A percentile compares a stretch with the other conserved stretches of the same genome.
Conservation (phyloP, 1,284 basidiomycete species). For the Moesziomyces aphidis region DNA sequence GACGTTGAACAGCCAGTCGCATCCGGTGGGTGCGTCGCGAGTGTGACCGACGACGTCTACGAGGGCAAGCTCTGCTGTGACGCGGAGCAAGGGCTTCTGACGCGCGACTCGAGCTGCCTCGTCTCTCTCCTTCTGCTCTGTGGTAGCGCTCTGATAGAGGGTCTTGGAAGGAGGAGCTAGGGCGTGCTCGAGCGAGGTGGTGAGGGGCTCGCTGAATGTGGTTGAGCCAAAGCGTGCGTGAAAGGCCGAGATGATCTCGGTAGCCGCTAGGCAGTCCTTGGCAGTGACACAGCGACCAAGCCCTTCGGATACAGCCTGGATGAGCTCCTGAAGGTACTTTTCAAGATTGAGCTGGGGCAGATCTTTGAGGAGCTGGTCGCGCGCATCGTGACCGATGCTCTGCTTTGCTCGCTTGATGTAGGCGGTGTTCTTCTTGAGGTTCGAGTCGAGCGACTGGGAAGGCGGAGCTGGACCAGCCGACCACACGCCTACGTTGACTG, state of each 20-base stretch:
- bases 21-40: constrained; percentile 11
- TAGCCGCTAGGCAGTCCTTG: constrained; percentile 86
- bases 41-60: constrained; percentile 74
- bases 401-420: constrained; percentile 64
- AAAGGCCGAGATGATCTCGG: constrained; percentile 84
- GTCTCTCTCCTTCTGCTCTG: constrained; percentile 92
- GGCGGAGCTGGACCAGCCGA: constrained; percentile 28
- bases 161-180: constrained; percentile 72
- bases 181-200: constrained; percentile 76
- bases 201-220: constrained; percentile 80
- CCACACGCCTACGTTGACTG: constrained; percentile 51
- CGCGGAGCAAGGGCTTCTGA: constrained; percentile 85
- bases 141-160: constrained; percentile 71
- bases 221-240: constrained; percentile 84
- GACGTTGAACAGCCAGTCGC: constrained; percentile 74
- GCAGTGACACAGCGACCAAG: constrained; percentile 85
- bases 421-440: constrained; percentile 65
- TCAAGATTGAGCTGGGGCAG: constrained; percentile 87
- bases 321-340: constrained; percentile 96
- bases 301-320: constrained; percentile 86
- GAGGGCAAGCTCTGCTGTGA: constrained; percentile 88
- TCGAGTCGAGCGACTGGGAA: constrained; percentile 53
- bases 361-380: constrained; percentile 75
- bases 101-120: constrained; percentile 82
- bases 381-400: constrained; percentile 53